Evolutionary conservation across 345 rosid genomes (phyloP).

Genomic region (Eucalyptus cloeziana): DNA sequence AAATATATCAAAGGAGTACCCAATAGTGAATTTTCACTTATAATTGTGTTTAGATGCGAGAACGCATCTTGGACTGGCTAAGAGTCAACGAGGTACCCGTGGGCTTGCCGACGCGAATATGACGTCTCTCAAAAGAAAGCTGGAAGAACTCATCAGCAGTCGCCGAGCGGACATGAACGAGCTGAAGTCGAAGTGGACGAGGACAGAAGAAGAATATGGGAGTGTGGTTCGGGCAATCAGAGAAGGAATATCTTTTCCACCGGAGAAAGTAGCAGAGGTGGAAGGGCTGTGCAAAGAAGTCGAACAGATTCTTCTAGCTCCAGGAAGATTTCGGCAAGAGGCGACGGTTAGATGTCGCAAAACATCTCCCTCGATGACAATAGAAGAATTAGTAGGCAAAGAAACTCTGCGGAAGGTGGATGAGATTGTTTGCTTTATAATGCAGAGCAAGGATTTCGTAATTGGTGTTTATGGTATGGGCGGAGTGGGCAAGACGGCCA

Average conservation of each 20-base stretch:
- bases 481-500: too few species aligned
- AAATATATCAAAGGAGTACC: not conserved
- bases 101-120: not conserved
- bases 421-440: fast-evolving
- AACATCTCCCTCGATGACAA: too few species aligned
- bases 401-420: too few species aligned
- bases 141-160: not conserved
- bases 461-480: too few species aligned
- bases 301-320: not conserved
- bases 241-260: too few species aligned
- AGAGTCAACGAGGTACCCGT: not conserved
- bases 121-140: not conserved
- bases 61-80: not conserved
- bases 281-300: not conserved
- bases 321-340: not conserved
- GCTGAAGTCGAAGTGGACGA: not conserved
- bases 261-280: not conserved
- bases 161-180: not conserved
- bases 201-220: not conserved
- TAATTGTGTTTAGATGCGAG: not conserved
- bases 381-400: too few species aligned
- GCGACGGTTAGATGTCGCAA: not conserved
- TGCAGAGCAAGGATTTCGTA: fast-evolving
- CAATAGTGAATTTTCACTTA: not conserved
- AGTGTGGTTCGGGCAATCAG: not conserved